phyloP scores from a whole-genome alignment of 352 stramenopile genomes.

The Pythium scleroteichum region DNA sequence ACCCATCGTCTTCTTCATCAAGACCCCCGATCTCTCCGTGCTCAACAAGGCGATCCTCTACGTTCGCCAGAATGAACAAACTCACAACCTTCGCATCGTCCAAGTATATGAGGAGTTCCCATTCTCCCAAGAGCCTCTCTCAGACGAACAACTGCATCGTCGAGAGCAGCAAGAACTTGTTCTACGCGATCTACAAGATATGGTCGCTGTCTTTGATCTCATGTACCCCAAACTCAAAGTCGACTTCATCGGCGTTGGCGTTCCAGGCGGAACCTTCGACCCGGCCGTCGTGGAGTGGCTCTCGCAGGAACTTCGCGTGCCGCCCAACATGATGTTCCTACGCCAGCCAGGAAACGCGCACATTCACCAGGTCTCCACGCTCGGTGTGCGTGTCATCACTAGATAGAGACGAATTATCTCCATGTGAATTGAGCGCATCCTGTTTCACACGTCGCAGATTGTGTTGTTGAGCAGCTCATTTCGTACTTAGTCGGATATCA shows the following conservation, averaged over 20 bases:
- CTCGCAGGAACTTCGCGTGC: conserved; percentile 66
- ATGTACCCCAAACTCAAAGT: conserved; percentile 94
- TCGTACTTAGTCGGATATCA: conserved; percentile 26
- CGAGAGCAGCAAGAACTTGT: conserved; percentile 38
- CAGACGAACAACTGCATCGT: conserved; percentile 35
- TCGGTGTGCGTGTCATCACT: conserved; percentile 90
- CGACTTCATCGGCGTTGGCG: conserved; percentile 78
- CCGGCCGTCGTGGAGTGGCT: conserved; percentile 89
- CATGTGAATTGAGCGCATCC: not conserved
- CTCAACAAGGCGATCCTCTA: conserved; percentile 96
- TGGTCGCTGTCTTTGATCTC: conserved; percentile 78
- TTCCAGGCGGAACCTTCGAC: conserved; percentile 58
- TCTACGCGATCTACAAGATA: conserved; percentile 72
- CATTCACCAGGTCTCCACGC: conserved; percentile 87
- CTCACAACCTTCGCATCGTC: conserved; percentile 89
- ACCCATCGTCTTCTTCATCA: conserved; percentile 92
- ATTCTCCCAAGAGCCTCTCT: conserved; percentile 32
- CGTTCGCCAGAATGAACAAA: conserved; percentile 91
- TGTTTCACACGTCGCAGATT: conserved; percentile 13
- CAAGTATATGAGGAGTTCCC: conserved; percentile 66
- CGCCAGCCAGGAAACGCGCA: conserved; percentile 85
- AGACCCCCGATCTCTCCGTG: conserved; percentile 81
- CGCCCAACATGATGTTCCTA: conserved; percentile 94
- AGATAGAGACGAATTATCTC: conserved; percentile 33
- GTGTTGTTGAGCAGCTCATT: conserved; percentile 3